Percentiles rank a stretch among this genome's conserved stretches.
Evolutionary conservation across 257 asterid genomes (phyloP).

Genomic region (Marsdenia floribunda): DNA sequence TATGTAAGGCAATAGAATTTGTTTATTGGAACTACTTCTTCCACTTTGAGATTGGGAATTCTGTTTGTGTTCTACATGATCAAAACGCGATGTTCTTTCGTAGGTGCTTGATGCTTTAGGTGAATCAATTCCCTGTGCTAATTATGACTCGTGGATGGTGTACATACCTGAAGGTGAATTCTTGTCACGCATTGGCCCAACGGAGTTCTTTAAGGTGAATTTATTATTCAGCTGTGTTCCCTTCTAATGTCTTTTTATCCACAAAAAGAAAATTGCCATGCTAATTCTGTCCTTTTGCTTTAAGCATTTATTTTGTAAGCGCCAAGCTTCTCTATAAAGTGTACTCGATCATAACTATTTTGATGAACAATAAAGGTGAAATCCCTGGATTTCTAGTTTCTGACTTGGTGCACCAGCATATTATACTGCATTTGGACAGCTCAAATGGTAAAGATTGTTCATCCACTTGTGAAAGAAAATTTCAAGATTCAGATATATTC

Average conservation of each 20-base stretch:
- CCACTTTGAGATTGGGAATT: background rate
- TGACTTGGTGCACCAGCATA: background rate
- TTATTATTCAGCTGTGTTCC: background rate
- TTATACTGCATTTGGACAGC: background rate
- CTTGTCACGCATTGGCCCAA: conserved; percentile 94
- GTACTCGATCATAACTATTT: background rate
- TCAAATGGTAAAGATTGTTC: background rate
- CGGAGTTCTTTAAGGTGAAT: conserved; percentile 80
- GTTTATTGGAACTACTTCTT: background rate
- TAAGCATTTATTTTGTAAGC: background rate
- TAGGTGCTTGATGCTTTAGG: conserved; percentile 96
- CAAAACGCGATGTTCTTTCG: conserved; percentile 11
- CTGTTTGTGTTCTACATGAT: background rate
- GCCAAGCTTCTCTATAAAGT: background rate
- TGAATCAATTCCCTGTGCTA: conserved; percentile 64
- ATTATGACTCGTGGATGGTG: conserved; percentile 94
- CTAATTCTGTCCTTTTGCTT: background rate
- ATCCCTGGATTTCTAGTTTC: background rate
- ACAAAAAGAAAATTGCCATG: background rate
- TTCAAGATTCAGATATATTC: background rate
- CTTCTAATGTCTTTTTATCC: background rate
- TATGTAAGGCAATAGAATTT: background rate
- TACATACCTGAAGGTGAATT: conserved; percentile 94
- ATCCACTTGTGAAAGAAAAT: background rate
- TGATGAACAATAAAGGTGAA: background rate